These are phyloP conservation scores for Pseudopediastrum boryanum DNA, from an alignment of 139 green algal genomes.

Conservation along the genomic window DNA sequence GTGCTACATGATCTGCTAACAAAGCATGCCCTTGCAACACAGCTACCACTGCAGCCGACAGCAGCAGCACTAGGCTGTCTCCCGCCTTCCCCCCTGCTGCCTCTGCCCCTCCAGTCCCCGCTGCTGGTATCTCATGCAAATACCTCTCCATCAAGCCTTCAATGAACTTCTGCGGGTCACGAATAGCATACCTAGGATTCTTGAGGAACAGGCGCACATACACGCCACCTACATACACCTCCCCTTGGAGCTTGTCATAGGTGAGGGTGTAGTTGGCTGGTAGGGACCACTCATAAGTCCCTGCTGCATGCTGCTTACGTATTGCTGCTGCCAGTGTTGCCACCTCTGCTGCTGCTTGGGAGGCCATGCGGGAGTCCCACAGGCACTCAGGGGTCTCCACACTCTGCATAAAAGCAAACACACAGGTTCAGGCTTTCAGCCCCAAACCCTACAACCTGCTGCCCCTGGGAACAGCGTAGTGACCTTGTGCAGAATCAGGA, in stretches of 20 bases:
- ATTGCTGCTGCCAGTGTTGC: conserved; percentile 46
- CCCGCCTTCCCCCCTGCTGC: conserved; percentile 1
- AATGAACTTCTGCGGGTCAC: conserved; percentile 71
- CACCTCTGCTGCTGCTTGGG: conserved; percentile 58
- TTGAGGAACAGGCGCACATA: conserved; percentile 93
- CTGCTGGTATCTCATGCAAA: conserved; percentile 1
- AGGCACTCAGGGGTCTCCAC: conserved; percentile 86
- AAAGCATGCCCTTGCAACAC: conserved; percentile 63
- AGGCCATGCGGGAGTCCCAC: conserved; percentile 75
- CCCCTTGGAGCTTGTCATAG: conserved; percentile 61
- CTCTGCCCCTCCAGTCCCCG: conserved; percentile 7
- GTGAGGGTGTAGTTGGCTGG: conserved; percentile 51
- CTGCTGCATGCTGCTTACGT: conserved; percentile 40
- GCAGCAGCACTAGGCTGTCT: conserved; percentile 44
- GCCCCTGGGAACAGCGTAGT: no score
- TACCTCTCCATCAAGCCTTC: conserved; percentile 75
- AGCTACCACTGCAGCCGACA: conserved; percentile 73
- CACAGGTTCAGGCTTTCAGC: no score
- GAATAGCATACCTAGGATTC: conserved; percentile 78
- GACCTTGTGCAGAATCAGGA: no score
- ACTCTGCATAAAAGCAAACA: no score
- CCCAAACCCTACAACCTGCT: no score
- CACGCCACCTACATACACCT: conserved; percentile 85
- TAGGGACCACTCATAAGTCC: conserved; percentile 53
- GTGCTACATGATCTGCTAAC: conserved; percentile 71